phyloP scores from a whole-genome alignment of 768 basidiomycete genomes.

The Tremella fuciformis region DNA sequence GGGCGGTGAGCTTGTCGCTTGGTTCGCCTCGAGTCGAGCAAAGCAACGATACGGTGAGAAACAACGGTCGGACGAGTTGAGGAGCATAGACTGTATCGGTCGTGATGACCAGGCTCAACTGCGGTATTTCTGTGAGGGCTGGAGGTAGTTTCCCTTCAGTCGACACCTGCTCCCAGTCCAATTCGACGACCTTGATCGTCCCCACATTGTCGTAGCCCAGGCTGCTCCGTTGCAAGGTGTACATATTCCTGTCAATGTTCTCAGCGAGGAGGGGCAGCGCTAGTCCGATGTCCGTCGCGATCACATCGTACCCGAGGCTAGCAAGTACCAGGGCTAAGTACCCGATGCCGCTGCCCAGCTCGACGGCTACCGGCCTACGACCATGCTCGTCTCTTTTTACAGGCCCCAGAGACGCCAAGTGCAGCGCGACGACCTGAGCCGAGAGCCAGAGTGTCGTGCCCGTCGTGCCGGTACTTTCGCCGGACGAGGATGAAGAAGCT shows the following conservation, averaged over 20 bases:
- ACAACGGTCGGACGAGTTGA: constrained; percentile 65
- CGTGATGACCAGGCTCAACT: constrained; percentile 69
- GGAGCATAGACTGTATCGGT: constrained; percentile 76
- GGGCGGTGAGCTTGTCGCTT: constrained; percentile 55
- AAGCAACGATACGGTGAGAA: constrained; percentile 58
- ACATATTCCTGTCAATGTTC: constrained; percentile 58
- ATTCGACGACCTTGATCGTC: not conserved
- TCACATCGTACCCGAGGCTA: constrained; percentile 69
- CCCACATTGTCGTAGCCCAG: constrained; percentile 1
- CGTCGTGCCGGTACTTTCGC: constrained; percentile 55
- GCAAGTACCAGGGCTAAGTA: constrained; percentile 69
- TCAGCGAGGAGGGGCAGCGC: constrained; percentile 65
- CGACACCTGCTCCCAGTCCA: constrained; percentile 21
- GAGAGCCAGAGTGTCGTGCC: constrained; percentile 83
- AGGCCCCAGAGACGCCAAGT: constrained; percentile 53
- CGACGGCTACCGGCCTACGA: constrained; percentile 56
- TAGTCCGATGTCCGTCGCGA: constrained; percentile 69
- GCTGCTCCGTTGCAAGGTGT: not conserved
- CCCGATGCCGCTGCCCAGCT: constrained; percentile 80
- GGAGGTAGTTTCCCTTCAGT: not conserved
- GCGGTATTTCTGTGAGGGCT: constrained; percentile 47
- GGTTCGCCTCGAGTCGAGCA: too few species aligned
- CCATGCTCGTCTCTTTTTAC: not conserved
- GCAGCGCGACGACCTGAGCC: constrained; percentile 69
- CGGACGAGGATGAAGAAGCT: not conserved